Evolutionary conservation across 331 rosid species (phyloP).

Genomic region (Phaseolus coccineus): DNA sequence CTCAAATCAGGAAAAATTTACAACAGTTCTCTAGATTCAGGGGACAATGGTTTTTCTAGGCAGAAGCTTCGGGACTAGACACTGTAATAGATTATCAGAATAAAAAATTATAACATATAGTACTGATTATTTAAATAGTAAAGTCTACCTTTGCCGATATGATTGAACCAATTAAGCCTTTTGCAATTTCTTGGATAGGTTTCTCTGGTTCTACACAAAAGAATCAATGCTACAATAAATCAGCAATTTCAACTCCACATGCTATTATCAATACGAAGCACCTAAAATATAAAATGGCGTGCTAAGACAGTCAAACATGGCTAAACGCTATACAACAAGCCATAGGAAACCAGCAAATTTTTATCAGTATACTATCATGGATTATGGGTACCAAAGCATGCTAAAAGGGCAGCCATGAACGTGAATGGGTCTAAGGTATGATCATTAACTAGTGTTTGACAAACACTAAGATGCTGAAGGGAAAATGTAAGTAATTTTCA

Average conservation of each 20-base stretch:
- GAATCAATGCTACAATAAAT: conserved; percentile 13
- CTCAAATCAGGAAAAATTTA: conserved; percentile 25
- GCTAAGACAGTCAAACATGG: not conserved
- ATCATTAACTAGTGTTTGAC: not conserved
- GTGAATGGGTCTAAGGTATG: not conserved
- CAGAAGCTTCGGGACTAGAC: conserved; percentile 10
- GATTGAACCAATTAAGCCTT: conserved; percentile 43
- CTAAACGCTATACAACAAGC: not conserved
- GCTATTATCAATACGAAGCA: conserved; percentile 1
- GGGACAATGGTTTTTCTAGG: not conserved
- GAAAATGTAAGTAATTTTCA: conserved; percentile 8
- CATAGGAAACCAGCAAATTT: not conserved
- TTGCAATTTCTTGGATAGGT: conserved; percentile 53
- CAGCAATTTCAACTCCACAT: conserved; percentile 28
- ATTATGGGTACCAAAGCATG: conserved; percentile 6
- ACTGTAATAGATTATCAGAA: not conserved
- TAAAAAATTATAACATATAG: not conserved
- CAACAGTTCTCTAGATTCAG: conserved; percentile 15
- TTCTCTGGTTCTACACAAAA: conserved; percentile 50
- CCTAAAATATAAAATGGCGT: conserved; percentile 18
- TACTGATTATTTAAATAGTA: conserved; percentile 14
- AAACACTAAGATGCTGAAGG: conserved; percentile 7
- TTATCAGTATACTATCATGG: not conserved
- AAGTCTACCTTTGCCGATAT: conserved; percentile 50
- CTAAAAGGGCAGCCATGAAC: conserved; percentile 2